Conservation (phyloP, 768 basidiomycete genomes). For the Russula olivacea region DNA sequence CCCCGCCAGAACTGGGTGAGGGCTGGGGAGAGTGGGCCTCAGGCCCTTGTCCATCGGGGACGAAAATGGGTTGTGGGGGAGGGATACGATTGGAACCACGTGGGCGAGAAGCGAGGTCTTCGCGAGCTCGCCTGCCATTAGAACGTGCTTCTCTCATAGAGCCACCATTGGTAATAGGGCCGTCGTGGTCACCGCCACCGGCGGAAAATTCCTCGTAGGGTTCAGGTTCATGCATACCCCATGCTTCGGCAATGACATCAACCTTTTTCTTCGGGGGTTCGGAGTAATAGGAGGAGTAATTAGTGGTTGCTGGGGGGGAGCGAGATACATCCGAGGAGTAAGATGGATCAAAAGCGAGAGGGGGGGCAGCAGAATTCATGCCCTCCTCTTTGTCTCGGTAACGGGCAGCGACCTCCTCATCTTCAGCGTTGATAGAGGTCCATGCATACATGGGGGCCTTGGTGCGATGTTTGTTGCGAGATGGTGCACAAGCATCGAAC, state of each 20-base stretch:
- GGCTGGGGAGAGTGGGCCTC: constrained; percentile 37
- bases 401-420: constrained; percentile 37
- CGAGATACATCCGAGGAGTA: constrained; percentile 41
- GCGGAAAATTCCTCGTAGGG: constrained; percentile 88
- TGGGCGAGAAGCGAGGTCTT: constrained; percentile 34
- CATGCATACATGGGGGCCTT: constrained; percentile 84
- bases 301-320: constrained; percentile 7
- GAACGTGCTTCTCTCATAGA: constrained; percentile 11
- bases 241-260: constrained; percentile 85
- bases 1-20: constrained; percentile 36
- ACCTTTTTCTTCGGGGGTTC: constrained; percentile 77
- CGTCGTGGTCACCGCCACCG: constrained; percentile 57
- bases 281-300: constrained; percentile 30
- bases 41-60: constrained; percentile 30
- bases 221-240: constrained; percentile 90
- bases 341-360: constrained; percentile 34
- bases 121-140: constrained; percentile 39
- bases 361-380: constrained; percentile 22
- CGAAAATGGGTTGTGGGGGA: constrained; percentile 79
- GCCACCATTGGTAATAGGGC: constrained; percentile 45
- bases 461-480: constrained; percentile 73
- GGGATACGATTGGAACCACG: constrained; percentile 51
- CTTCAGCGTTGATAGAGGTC: constrained; percentile 38
- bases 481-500: constrained; percentile 87
- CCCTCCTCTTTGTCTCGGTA: constrained; percentile 24